Base-by-base conservation (phyloP, 225 moss, liverwort and hornwort species). In the Neckera pumila region DNA sequence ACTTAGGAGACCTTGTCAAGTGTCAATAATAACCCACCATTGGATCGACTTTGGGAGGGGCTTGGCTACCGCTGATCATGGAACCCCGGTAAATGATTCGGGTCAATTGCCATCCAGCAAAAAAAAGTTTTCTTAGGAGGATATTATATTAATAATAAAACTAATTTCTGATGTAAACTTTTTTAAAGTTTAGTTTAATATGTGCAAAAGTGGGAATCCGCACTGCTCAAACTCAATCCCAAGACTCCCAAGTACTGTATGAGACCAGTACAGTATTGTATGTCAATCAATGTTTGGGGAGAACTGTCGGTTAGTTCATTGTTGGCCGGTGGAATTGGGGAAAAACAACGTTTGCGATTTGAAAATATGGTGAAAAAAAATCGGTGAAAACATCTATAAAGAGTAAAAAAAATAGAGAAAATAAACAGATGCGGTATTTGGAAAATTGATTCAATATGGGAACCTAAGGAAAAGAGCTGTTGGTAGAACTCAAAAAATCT, bases 381-480 rank as follows among this genome's bases (percentile, higher is more conserved):
- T 6, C 7, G 2, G 13, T 6, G 7, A 61, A 61, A 61, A 28
- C 28, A 61, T 3, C 11, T 59, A 28, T 28, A 14, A 61, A 61
- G 18, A 34, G 18, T 10, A 34, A 5, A 65, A 33, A 17, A 65
- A 34, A 36, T 19, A 65, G 36, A 65, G 2, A 25, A 9, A 11
- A 63, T 1, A 63, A 65, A 65, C 5, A 4, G 19, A 34, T 3
- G 2, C 0, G 1, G 0, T 65, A 36, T 6, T 65, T 65, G 19
- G 11, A 10, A 34, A 34, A 65, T 0, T 6, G 11, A 5, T 10
- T 19, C 10, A 14, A 42, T 15, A 25, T 42, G 71, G 26, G 20
- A 70, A 42, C 0, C 0, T 0, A 40, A 70, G 14, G 8, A 70
- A 69, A 70, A 25, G 14, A 69, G 22, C 0, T n/a, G n/a, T n/a